Conservation (phyloP, 306 rosid genomes). For the Begonia peltatifolia region DNA sequence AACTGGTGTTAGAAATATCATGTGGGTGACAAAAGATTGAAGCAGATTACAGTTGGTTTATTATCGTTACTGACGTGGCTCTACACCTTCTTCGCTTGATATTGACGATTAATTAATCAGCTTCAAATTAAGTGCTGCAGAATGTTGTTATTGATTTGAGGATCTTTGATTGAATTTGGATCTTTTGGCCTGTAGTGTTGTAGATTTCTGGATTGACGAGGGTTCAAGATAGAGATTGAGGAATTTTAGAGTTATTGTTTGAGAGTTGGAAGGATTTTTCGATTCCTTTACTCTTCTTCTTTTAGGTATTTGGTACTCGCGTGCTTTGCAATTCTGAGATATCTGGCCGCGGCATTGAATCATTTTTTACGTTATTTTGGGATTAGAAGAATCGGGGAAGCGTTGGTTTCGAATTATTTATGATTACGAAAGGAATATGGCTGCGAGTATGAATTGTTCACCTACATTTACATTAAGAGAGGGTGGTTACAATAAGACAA, state of each 20-base stretch:
- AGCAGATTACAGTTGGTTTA: too few relatives aligned
- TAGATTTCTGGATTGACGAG: not conserved
- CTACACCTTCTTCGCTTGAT: too few relatives aligned
- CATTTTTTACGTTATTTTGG: not conserved
- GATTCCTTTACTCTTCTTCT: too few relatives aligned
- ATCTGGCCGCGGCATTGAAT: too few relatives aligned
- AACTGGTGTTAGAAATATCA: too few relatives aligned
- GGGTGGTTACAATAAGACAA: constrained; percentile 29
- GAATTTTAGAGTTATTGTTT: not conserved
- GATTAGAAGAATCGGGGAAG: not conserved
- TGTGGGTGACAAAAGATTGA: too few relatives aligned
- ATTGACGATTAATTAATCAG: too few relatives aligned
- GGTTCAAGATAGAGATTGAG: not conserved
- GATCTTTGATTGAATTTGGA: not conserved
- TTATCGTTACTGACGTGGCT: too few relatives aligned
- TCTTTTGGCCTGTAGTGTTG: not conserved
- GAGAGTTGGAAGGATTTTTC: too few relatives aligned
- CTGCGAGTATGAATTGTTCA: constrained; percentile 40
- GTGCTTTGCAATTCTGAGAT: too few relatives aligned
- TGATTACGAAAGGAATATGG: constrained; percentile 34
- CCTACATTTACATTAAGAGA: constrained; percentile 32
- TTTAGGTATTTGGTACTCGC: too few relatives aligned
- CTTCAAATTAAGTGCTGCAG: too few relatives aligned
- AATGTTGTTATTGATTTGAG: not conserved
- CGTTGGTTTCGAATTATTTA: constrained; percentile 1